Percentiles rank a stretch among this genome's conserved stretches.
Conservation (phyloP, 331 rosid species). For the Stylosanthes scabra region DNA sequence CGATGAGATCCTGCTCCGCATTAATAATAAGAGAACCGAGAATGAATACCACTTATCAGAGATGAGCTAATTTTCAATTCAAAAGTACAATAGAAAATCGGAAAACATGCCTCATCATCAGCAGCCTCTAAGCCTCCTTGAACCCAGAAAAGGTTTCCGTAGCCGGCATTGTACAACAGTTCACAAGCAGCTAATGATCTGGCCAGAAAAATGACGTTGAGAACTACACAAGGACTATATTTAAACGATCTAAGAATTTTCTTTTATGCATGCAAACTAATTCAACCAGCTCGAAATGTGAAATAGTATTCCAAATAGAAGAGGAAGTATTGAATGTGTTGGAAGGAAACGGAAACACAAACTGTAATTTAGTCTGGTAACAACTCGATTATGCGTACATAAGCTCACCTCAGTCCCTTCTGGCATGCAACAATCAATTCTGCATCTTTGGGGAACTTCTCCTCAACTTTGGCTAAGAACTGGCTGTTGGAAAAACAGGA, state of each 20-base stretch:
- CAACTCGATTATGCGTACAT: constrained; percentile 37
- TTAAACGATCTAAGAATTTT: constrained; percentile 10
- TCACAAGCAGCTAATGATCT: constrained; percentile 96
- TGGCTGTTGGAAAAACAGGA: constrained; percentile 58
- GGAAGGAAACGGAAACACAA: constrained; percentile 27
- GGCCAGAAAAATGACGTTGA: constrained; percentile 43
- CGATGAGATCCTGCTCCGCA: constrained; percentile 79
- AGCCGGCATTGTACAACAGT: constrained; percentile 79
- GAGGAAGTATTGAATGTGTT: constrained; percentile 28
- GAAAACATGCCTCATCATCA: constrained; percentile 82
- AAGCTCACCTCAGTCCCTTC: constrained; percentile 84
- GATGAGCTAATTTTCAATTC: constrained; percentile 27
- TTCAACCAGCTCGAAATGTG: constrained; percentile 11
- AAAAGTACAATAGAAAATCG: constrained; percentile 29
- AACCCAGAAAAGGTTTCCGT: constrained; percentile 89
- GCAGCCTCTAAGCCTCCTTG: constrained; percentile 96
- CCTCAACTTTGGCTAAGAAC: constrained; percentile 73
- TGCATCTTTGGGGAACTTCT: constrained; percentile 77
- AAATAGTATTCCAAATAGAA: constrained; percentile 8
- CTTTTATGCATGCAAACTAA: constrained; percentile 10
- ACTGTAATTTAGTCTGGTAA: constrained; percentile 7
- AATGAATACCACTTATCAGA: constrained; percentile 27
- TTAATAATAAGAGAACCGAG: constrained; percentile 9
- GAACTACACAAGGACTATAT: constrained; percentile 11
- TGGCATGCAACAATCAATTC: constrained; percentile 95